Evolutionary conservation across 176 grass and related monocot genomes (phyloP), one percentile per base, ranked within the genome.

Genomic region (Zea luxurians): DNA sequence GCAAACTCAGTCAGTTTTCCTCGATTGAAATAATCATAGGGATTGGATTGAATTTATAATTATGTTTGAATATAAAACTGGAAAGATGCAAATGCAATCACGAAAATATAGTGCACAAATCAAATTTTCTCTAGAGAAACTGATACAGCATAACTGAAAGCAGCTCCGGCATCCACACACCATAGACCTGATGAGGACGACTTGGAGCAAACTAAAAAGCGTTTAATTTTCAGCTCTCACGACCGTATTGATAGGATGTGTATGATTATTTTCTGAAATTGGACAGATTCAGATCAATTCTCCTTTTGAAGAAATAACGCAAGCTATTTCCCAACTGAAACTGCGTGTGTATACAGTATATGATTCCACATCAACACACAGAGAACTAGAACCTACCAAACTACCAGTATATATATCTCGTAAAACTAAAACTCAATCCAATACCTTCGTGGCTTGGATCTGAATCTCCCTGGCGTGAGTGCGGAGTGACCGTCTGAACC

Each of bases 361-460:
- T 37, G 69, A 10, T 72, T 37, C 69, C 48, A 72, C 48, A 72
- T 53, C 48, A 37, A 37, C 15, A 17, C 48, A 54, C 48, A 54
- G 13, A 16, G 13, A 1, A 73, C n/a, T 38, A 73, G 69, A 48
- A 10, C 11, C 43, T 69, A 34, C 10, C n/a, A 4, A 50, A 21
- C 6, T 7, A 71, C 27, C 5, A 34, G 66, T 21, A 10, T 45
- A 20, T 49, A 9, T 12, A 68, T 68, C 5, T 3, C 8, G 11
- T 52, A 37, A 13, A 17, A 13, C 43, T 15, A 35, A 71, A 49
- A 50, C 12, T 8, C 1, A 13, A 27, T 52, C 20, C 5, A 71
- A 52, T 71, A 71, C 69, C 69, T 71, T 71, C 69, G 47, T 17
- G 15, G 48, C 9, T 0, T 53, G 35, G 48, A 53, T 54, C 69